Evolutionary conservation across 2,329 filamentous ascomycete genomes (phyloP).

Genomic region (Boeremia lycopersici): DNA sequence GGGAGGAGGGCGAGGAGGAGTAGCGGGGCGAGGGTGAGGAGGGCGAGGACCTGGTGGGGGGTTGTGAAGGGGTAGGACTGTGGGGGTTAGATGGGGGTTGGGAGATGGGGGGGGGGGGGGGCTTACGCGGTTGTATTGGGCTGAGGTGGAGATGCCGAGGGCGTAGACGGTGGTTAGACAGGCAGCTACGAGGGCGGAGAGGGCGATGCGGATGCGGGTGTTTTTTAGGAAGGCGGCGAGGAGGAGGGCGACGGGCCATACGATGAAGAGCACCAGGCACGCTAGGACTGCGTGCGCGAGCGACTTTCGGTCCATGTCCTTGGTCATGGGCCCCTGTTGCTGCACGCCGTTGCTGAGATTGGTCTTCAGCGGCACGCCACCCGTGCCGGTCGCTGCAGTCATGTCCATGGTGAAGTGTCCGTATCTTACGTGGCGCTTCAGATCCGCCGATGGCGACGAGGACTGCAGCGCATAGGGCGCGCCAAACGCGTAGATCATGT

Average conservation of each 20-base stretch:
- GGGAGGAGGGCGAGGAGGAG: conserved; percentile 34
- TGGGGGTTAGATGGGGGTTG: conserved; percentile 8
- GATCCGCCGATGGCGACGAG: conserved; percentile 38
- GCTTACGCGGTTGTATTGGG: conserved; percentile 49
- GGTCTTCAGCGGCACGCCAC: conserved; percentile 40
- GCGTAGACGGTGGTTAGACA: conserved; percentile 48
- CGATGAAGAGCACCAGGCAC: conserved; percentile 41
- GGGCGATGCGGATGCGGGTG: conserved; percentile 50
- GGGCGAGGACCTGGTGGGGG: conserved; percentile 56
- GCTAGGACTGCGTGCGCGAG: conserved; percentile 42
- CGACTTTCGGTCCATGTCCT: conserved; percentile 36
- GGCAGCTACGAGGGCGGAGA: conserved; percentile 47
- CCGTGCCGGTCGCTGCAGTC: conserved; percentile 43
- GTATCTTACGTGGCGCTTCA: conserved; percentile 48
- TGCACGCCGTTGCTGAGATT: conserved; percentile 30
- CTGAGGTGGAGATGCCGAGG: conserved; percentile 51
- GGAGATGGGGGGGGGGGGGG: background rate
- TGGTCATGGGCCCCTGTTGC: conserved; percentile 26
- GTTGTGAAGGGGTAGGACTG: conserved; percentile 52
- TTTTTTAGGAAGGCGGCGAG: conserved; percentile 48
- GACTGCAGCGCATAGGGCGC: conserved; percentile 35
- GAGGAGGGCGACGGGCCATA: conserved; percentile 42
- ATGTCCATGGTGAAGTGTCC: conserved; percentile 52
- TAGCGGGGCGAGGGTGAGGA: conserved; percentile 55
- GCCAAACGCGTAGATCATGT: conserved; percentile 53